These are phyloP conservation scores for Pythium insidiosum DNA, from an alignment of 352 stramenopile species.

Conservation along the genomic window DNA sequence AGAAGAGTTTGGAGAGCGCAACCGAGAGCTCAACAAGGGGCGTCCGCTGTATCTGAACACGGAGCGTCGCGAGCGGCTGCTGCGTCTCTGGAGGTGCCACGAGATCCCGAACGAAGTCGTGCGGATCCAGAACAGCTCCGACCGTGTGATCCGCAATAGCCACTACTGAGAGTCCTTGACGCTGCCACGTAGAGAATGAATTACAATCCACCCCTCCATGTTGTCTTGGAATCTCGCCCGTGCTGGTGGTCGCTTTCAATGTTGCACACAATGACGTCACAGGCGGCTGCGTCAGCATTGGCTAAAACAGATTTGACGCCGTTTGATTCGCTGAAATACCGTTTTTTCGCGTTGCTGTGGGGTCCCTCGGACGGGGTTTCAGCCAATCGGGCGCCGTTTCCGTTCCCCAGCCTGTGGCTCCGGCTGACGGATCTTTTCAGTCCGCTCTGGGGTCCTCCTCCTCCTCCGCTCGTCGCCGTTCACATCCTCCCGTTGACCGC, in stretches of 20 bases:
- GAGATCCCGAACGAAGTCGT: constrained; percentile 85
- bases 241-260: no score
- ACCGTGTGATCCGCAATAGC: constrained; percentile 82
- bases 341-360: no score
- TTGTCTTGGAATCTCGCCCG: no score
- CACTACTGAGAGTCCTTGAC: constrained; percentile 45
- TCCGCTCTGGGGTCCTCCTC: background rate
- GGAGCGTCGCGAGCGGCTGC: constrained; percentile 54
- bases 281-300: no score
- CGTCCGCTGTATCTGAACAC: constrained; percentile 75
- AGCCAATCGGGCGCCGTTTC: no score
- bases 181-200: no score
- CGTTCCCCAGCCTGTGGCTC: constrained; percentile 17
- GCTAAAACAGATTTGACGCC: background rate
- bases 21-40: constrained; percentile 73
- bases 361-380: no score
- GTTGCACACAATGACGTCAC: no score
- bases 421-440: background rate
- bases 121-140: constrained; percentile 85
- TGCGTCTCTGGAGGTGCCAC: constrained; percentile 71
- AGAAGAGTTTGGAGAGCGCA: constrained; percentile 82
- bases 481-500: constrained; percentile 1
- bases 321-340: constrained; percentile 12
- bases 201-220: no score
- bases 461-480: background rate